Percentiles rank a stretch among this genome's conserved stretches.
Evolutionary conservation across 139 green algal genomes (phyloP).

Genomic region (Coelastrella sp.): DNA sequence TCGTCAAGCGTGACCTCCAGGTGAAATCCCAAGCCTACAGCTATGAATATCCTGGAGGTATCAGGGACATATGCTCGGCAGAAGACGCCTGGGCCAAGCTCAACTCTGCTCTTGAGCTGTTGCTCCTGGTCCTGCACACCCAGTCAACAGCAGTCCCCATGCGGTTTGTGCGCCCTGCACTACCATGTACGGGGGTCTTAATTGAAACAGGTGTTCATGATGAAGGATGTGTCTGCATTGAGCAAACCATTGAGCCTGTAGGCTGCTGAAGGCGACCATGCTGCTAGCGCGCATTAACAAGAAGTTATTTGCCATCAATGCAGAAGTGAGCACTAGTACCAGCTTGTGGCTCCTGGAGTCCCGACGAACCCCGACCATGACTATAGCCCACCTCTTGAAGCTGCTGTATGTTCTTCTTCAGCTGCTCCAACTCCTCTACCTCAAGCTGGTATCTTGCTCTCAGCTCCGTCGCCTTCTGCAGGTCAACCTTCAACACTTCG

Average conservation of each 20-base stretch:
- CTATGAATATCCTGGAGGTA: conserved; percentile 51
- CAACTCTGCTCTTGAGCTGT: conserved; percentile 46
- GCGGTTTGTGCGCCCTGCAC: no score
- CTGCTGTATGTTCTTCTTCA: conserved; percentile 37
- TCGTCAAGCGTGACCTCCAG: conserved; percentile 56
- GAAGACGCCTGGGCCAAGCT: conserved; percentile 57
- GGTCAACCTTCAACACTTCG: conserved; percentile 46
- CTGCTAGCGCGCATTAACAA: no score
- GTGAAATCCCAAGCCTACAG: conserved; percentile 66
- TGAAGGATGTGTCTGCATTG: no score
- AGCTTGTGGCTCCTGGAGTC: no score
- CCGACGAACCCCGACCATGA: not conserved
- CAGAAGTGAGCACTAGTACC: no score
- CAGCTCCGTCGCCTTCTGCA: conserved; percentile 18
- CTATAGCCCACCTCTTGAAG: conserved; percentile 22
- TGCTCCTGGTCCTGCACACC: conserved; percentile 7
- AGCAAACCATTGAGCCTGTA: no score
- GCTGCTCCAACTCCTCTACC: conserved; percentile 38
- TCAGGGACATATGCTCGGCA: conserved; percentile 57
- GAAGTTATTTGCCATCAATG: no score
- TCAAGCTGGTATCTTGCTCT: conserved; percentile 14
- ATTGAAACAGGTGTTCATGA: no score
- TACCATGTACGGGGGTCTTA: not conserved
- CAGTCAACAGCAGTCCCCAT: no score
- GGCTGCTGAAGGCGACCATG: no score